phyloP scores from a whole-genome alignment of 352 stramenopile genomes.

The Globisporangium apiculatum region DNA sequence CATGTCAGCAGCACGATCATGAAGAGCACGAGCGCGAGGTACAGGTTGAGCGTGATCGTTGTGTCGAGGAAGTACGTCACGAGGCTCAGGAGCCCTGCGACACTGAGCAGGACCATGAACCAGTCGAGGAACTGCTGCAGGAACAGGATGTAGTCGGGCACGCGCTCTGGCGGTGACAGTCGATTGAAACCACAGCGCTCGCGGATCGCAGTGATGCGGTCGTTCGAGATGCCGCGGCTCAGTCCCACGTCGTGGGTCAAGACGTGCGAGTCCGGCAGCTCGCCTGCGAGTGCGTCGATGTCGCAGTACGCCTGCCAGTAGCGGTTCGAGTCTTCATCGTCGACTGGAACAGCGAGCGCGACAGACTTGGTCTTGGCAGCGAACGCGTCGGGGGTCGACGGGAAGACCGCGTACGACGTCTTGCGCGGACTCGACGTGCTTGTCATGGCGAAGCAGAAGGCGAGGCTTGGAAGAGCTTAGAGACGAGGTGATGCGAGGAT shows the following conservation, averaged over 20 bases:
- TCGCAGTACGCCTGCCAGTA: conserved; percentile 35
- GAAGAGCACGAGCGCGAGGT: conserved; percentile 34
- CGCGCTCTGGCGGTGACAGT: conserved; percentile 22
- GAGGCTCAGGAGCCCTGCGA: conserved; percentile 26
- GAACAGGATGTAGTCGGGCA: conserved; percentile 32
- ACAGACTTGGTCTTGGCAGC: neutral
- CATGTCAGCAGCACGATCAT: conserved; percentile 30
- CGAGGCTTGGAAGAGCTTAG: neutral
- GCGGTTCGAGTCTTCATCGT: conserved; percentile 12
- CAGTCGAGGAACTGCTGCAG: conserved; percentile 38
- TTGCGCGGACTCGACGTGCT: neutral
- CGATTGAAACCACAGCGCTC: conserved; percentile 27
- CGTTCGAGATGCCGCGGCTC: conserved; percentile 18
- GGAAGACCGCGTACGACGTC: conserved; percentile 14
- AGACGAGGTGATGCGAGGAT: neutral
- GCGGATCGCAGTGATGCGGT: conserved; percentile 13
- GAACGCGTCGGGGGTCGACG: conserved; percentile 7
- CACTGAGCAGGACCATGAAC: conserved; percentile 34
- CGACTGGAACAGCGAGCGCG: conserved; percentile 1
- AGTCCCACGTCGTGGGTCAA: conserved; percentile 19
- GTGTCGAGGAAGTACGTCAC: conserved; percentile 33
- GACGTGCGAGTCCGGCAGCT: conserved; percentile 20
- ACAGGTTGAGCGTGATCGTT: conserved; percentile 29
- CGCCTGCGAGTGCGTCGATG: conserved; percentile 18
- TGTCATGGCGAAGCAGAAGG: neutral